Percentiles rank a stretch among this genome's conserved stretches.
These are phyloP conservation scores for Trifolium fragiferum DNA, from an alignment of 306 rosid genomes.

Conservation along the genomic window DNA sequence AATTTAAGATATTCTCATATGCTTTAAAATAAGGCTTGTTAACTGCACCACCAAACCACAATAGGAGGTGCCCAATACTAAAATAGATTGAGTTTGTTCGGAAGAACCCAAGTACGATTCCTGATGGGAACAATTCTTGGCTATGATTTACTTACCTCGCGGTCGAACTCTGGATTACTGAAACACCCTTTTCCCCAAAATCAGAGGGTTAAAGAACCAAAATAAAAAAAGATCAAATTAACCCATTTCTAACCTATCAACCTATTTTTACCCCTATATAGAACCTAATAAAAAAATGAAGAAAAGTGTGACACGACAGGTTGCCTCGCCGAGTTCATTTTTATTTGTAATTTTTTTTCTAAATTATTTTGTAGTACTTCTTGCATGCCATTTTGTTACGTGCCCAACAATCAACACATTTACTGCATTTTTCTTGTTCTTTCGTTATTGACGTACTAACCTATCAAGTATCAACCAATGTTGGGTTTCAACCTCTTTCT, in stretches of 20 bases:
- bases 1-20: neutral
- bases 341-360: no score
- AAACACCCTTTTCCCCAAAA: no score
- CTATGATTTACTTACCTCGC: no score
- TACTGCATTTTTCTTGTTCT: neutral
- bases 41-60: neutral
- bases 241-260: neutral
- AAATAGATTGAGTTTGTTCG: neutral
- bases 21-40: neutral
- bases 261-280: neutral
- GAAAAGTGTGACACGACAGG: neutral
- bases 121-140: no score
- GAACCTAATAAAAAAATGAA: no score
- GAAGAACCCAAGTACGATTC: no score
- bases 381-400: neutral
- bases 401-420: neutral
- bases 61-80: neutral
- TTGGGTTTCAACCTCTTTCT: no score
- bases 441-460: neutral
- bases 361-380: neutral
- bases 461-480: neutral
- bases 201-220: no score
- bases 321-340: neutral
- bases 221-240: no score
- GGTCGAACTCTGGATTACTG: no score